Percentiles rank a stretch among this genome's conserved stretches.
These are phyloP conservation scores for Allium fistulosum DNA, from an alignment of 106 monocot species.

Conservation along the genomic window DNA sequence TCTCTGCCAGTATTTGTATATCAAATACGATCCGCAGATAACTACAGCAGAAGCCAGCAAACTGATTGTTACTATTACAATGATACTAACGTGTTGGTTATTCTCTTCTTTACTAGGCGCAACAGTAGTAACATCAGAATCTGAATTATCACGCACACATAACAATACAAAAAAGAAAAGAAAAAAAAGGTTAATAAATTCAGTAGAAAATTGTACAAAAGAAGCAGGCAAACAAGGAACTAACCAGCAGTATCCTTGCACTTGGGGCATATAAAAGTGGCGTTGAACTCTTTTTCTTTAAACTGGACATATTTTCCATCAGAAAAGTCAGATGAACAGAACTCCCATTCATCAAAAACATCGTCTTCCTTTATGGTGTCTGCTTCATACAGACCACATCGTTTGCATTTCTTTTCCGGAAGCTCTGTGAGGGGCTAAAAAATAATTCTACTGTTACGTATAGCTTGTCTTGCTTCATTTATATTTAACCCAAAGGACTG, in stretches of 20 bases:
- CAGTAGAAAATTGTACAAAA: too few species aligned
- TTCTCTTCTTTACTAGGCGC: not conserved
- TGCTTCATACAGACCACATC: conserved; percentile 83
- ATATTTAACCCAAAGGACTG: too few species aligned
- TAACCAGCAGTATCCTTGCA: conserved; percentile 41
- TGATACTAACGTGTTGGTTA: conserved; percentile 20
- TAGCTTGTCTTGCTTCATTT: not conserved
- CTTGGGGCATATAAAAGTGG: conserved; percentile 72
- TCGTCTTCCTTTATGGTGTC: conserved; percentile 49
- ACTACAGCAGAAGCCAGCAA: conserved; percentile 22
- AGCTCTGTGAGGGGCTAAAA: conserved; percentile 83
- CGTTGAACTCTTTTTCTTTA: conserved; percentile 77
- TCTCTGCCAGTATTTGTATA: conserved; percentile 65
- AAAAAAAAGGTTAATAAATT: too few species aligned
- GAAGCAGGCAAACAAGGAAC: not conserved
- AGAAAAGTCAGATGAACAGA: conserved; percentile 73
- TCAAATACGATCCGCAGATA: conserved; percentile 17
- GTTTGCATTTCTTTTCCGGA: conserved; percentile 78
- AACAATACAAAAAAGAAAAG: too few species aligned
- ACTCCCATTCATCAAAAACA: conserved; percentile 91
- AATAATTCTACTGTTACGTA: not conserved
- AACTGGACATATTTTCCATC: conserved; percentile 49
- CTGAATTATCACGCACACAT: not conserved
- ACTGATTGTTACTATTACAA: conserved; percentile 26
- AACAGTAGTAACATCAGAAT: not conserved